Evolutionary conservation across 495 filamentous ascomycete genomes (phyloP), one percentile per base, ranked within the genome.

Genomic region (Stereocaulon alpinum): DNA sequence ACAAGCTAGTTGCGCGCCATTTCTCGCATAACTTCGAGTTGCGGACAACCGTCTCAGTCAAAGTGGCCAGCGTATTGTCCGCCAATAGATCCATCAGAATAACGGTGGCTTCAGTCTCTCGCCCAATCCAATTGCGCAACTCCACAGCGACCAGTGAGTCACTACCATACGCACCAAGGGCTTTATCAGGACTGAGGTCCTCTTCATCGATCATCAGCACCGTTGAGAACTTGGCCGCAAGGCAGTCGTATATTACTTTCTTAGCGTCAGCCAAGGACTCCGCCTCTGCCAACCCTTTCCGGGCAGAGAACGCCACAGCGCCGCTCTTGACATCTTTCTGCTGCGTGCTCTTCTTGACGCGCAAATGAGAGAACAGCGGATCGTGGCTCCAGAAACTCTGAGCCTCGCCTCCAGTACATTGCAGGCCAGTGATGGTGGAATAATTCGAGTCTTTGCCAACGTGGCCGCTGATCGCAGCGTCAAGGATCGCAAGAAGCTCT

Each of bases 81-180:
- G 55, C 55, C 61, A 77, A 58, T 56, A 77, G 60, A 54, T 74
- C 71, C 63, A 74, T 70, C 1, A 74, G 61, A 4, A 64, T 58
- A n/a, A 70, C 49, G 22, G 72, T 64, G 17, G 68, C 64, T 30
- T 65, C 56, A 17, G 71, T 61, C 43, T 66, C 65, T 55, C 67
- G 66, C 20, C 30, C 56, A 12, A 74, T 66, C 73, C 73, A 75
- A 55, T 71, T 73, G 20, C 72, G 70, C 15, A 75, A 58, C 2
- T 70, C 70, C 6, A 71, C 68, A 2, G 72, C 70, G 42, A 70
- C 69, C 15, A 75, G 62, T 3, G 73, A 75, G 52, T 75, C 73
- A 24, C 73, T 64, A 20, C 70, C 70, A 55, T 69, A 70, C 17
- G 60, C 47, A 9, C 64, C 61, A 17, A 68, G 52, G 1, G 71